phyloP scores from a whole-genome alignment of 495 filamentous ascomycete species.

The Penicillium soppii region DNA sequence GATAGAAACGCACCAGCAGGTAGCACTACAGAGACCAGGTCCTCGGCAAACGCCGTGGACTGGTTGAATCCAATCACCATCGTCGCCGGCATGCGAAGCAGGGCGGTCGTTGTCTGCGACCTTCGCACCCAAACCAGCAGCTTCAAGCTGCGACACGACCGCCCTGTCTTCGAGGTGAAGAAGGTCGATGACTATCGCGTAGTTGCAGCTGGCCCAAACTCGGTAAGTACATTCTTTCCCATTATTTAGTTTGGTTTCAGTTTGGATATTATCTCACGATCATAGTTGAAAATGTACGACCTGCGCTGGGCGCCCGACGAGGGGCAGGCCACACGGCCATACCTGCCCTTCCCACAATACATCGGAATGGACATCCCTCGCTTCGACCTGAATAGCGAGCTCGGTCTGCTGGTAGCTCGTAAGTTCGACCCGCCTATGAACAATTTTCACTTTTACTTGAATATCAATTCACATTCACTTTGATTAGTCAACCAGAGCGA shows the following conservation, averaged over 20 bases:
- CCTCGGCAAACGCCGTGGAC: too few species aligned
- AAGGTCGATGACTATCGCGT: conserved; percentile 38
- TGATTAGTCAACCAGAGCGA: too few species aligned
- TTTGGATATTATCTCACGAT: neutral
- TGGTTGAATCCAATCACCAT: too few species aligned
- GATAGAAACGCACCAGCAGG: too few species aligned
- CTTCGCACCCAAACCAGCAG: too few species aligned
- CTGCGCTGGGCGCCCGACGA: conserved; percentile 38
- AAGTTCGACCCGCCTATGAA: too few species aligned
- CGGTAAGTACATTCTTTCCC: conserved; percentile 22
- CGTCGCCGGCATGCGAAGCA: too few species aligned
- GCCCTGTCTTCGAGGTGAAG: conserved; percentile 36
- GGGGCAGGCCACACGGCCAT: conserved; percentile 35
- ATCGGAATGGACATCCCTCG: conserved; percentile 23
- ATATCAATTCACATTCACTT: too few species aligned
- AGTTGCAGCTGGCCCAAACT: conserved; percentile 35
- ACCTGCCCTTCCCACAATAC: conserved; percentile 36
- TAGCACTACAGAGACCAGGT: too few species aligned
- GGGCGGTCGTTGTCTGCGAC: too few species aligned
- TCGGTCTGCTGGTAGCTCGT: conserved; percentile 42
- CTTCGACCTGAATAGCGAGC: conserved; percentile 39
- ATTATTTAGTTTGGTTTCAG: neutral
- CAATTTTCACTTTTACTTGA: too few species aligned
- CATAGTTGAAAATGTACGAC: conserved; percentile 48
- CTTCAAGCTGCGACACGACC: conserved; percentile 36